These are phyloP conservation scores for Penicillium atrosanguineum DNA, from an alignment of 495 filamentous ascomycete species.

Conservation along the genomic window DNA sequence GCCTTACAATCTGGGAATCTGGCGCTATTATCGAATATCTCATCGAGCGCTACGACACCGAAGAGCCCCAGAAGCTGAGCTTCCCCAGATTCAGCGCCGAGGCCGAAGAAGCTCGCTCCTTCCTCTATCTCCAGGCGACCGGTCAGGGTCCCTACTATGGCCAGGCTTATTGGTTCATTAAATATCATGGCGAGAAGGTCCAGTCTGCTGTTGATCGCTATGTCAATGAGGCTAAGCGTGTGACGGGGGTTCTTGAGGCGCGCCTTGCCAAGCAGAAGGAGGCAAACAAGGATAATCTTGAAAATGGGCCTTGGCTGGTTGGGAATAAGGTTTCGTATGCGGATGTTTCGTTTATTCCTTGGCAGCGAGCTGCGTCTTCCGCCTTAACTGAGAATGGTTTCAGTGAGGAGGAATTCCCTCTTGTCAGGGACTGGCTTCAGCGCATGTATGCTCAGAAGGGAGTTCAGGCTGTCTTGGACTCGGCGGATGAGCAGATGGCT, in stretches of 20 bases:
- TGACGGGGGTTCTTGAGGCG: conserved; percentile 38
- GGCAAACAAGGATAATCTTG: neutral
- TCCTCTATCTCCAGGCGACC: conserved; percentile 41
- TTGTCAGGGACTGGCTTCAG: neutral
- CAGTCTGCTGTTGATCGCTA: conserved; percentile 43
- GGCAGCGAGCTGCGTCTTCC: conserved; percentile 9
- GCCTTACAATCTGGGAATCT: conserved; percentile 58
- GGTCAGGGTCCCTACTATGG: conserved; percentile 53
- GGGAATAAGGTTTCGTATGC: conserved; percentile 28
- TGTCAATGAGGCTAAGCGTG: conserved; percentile 38
- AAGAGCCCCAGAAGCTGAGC: conserved; percentile 43
- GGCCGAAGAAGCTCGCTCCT: conserved; percentile 3
- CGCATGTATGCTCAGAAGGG: neutral
- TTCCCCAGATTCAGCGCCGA: conserved; percentile 31
- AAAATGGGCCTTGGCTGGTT: conserved; percentile 19
- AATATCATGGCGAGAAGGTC: conserved; percentile 35
- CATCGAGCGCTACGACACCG: conserved; percentile 56
- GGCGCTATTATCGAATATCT: conserved; percentile 64
- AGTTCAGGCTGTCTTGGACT: neutral
- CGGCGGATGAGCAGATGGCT: neutral
- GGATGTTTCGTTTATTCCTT: conserved; percentile 29
- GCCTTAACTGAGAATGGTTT: neutral
- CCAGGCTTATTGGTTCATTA: conserved; percentile 39
- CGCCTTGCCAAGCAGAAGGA: conserved; percentile 3
- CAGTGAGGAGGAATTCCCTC: neutral